Base-by-base conservation (phyloP, 345 rosid species). In the Eucalyptus curtisii region DNA sequence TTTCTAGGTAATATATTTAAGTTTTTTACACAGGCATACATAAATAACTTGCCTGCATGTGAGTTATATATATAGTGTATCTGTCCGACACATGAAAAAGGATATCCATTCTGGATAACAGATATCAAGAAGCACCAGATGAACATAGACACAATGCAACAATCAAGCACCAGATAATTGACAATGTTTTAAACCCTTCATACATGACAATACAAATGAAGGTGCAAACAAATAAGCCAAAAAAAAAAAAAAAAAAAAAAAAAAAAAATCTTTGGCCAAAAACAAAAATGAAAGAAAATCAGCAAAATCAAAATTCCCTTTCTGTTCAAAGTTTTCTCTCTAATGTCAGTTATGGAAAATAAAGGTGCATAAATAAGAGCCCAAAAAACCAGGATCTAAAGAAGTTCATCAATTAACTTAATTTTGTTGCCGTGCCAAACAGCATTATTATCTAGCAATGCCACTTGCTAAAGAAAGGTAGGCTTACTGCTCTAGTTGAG, bases 401-500 rank as follows among this genome's bases (percentile, higher is more conserved):
- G 85, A 68, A 86, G 64, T 86, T 86, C 44, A 30, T 31, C 87
- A 50, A 16, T 86, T 50, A 25, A 86, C 82, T 76, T 76, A 10
- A 76, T 76, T 76, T 76, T 33, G 57, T 20, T 6, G 40, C 17
- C 3, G 16, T 20, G 27, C 11, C 40, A 86, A 40, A 86, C 47
- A 49, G 61, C 40, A 40, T 49, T n/a, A 86, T 47, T 52, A 50
- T 76, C 45, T 76, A 76, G 14, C 27, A 76, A 19, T 19, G 27
- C 82, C 33, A 31, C 79, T 87, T 61, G 86, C 59, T 42, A 87
- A 40, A 45, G 44, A 33, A 48, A 90, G 33, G 76, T n/a, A 90
- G 84, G 47, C 96, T 94, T 95, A 98, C 99, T 94, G 96, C 92
- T 95, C 98, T 89, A 97, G 89, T 91, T 97, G 97, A 88, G 98